Evolutionary conservation across 2,329 filamentous ascomycete genomes (phyloP), one percentile per base, ranked within the genome.

Genomic region (Phyllosticta capitalensis): DNA sequence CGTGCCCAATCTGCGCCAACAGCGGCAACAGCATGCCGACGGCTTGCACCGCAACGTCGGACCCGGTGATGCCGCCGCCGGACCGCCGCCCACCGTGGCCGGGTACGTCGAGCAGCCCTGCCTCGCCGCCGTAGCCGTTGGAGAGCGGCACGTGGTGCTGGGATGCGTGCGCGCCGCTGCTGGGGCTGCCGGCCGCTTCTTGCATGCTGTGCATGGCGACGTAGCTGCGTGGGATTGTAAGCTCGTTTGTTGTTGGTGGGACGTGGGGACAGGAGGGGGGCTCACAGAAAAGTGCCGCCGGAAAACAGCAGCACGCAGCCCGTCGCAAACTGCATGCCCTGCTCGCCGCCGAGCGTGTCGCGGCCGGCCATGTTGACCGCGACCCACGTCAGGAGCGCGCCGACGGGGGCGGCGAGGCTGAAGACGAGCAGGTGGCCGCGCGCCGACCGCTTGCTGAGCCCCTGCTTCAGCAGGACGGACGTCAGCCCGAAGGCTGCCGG

Each of bases 131-230:
- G 59, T 54, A 86, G 84, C 38, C 67, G 65, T 24, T 74, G 5
- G 67, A 0, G 72, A 66, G 56, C 76, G 73, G 60, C 82, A 77
- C n/a, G 83, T 78, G 63, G 85, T 79, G 56, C 76, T 73, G 28
- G 21, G 22, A n/a, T 54, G 49, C 19, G 58, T 52, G 33, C 54
- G 58, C 20, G 30, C 75, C 70, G 56, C 65, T 68, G 30, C 68
- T 67, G 55, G 71, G 65, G 52, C 64, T 65, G 17, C 61, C 59
- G 5, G 67, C 76, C 21, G 86, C 83, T 68, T 96, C 92, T 70
- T 95, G 89, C 90, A 97, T 96, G 0, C 92, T 91, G 70, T 99
- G 94, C 92, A 97, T 96, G 0, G 94, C 94, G 51, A 99, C 94
- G 69, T 97, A 96, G 66, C 90, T 95, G 50, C 9, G 19, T 12